Conservation (phyloP, 208 protist species). For the Vickermania ingenoplastis region DNA sequence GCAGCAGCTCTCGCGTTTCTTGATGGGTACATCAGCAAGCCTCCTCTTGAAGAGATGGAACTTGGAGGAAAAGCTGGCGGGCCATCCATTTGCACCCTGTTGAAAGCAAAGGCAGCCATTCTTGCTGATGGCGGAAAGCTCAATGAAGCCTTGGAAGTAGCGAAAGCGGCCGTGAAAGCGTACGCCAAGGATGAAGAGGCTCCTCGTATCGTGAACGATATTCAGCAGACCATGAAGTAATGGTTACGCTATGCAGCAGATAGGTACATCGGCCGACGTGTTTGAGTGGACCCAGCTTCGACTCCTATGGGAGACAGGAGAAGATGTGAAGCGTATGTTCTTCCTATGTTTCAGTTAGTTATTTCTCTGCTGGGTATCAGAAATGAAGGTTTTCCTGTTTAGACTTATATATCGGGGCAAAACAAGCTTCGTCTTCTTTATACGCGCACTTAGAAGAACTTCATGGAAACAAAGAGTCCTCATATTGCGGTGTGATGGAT, state of each 20-base stretch:
- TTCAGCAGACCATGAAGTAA: constrained; percentile 16
- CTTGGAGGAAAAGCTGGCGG: constrained; percentile 33
- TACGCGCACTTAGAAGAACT: not conserved
- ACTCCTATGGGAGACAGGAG: too few relatives aligned
- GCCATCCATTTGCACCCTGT: constrained; percentile 43
- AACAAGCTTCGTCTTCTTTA: not conserved
- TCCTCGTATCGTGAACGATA: constrained; percentile 42
- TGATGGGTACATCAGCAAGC: constrained; percentile 45
- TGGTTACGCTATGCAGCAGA: not conserved
- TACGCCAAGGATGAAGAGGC: constrained; percentile 68
- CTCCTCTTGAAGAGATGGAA: constrained; percentile 80
- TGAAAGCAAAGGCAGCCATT: constrained; percentile 85
- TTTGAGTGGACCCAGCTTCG: too few relatives aligned
- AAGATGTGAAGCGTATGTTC: too few relatives aligned
- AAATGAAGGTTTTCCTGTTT: not conserved
- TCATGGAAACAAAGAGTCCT: constrained; percentile 1
- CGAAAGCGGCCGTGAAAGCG: constrained; percentile 43
- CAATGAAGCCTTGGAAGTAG: constrained; percentile 47
- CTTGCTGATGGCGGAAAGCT: constrained; percentile 69
- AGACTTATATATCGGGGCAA: not conserved
- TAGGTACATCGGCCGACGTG: not conserved
- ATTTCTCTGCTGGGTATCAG: not conserved
- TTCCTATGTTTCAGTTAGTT: not conserved
- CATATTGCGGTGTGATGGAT: not conserved
- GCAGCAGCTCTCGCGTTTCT: constrained; percentile 63